Evolutionary conservation across 805 yeast genomes (phyloP), one percentile per base, ranked within the genome.

Genomic region (Metschnikowia baotianmanensis): DNA sequence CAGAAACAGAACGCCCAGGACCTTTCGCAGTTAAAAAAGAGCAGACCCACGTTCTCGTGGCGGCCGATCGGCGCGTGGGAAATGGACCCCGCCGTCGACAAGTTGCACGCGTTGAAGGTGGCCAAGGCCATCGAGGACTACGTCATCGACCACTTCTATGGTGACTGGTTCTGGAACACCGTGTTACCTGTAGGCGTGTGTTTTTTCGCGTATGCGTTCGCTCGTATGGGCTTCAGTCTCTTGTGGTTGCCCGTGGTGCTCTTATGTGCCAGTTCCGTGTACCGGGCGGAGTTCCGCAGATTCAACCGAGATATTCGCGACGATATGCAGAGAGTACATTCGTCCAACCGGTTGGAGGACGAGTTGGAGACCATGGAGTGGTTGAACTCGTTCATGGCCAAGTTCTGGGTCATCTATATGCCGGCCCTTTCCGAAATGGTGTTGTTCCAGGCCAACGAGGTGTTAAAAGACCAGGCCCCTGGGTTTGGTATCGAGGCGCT

Each of bases 391-490:
- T 85, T 86, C 55, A 62, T 86, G 58, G 81, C 81, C 31, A 86
- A 86, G 62, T 84, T 86, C 56, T 86, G 95, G 95, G 86, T 84
- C 42, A 83, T 86, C 46, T 86, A 86, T 55, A 86, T 86, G 95
- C 91, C 93, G 23, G 88, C 86, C 1, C 67, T 86, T 36, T 81
- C 89, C 6, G 87, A 83, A 50, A 80, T 78, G 63, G 95, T 86
- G 18, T 72, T 79, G 60, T 76, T 74, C 35, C 77, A 75, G 53
- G 84, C 87, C n/a, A 84, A 83, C 53, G 81, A 78, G 18, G 69
- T 75, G 13, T 63, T 86, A 56, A 77, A 79, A 34, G 89, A 78
- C 55, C 78, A 80, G 46, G 87, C 84, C 4, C 91, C 95, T 11
- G 95, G 95, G 20, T 81, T 78, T 54, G 93, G 93, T 58, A 84